Conservation (phyloP, 148 eudicot species). For the Rhododendron griersonianum region DNA sequence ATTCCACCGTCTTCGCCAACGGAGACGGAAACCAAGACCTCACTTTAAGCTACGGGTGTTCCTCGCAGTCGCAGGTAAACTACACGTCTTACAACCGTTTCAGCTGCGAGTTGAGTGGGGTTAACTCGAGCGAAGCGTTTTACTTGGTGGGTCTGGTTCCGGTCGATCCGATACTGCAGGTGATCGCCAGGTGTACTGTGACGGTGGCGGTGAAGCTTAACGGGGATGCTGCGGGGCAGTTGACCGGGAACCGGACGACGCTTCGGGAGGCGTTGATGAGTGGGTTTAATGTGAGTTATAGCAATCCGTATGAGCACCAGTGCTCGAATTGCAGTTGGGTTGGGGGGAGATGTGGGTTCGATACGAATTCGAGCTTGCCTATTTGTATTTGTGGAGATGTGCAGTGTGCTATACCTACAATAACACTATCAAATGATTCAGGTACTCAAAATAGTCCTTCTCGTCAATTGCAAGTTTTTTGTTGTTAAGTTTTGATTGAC, state of each 20-base stretch:
- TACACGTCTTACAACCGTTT: constrained; percentile 10
- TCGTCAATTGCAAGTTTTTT: background rate
- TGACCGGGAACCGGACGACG: constrained; percentile 4
- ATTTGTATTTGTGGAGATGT: constrained; percentile 34
- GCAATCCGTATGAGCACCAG: constrained; percentile 10
- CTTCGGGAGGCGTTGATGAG: constrained; percentile 25
- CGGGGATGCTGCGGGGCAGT: constrained; percentile 1
- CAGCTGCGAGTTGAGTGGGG: constrained; percentile 15
- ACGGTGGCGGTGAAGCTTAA: constrained; percentile 16
- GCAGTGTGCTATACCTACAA: constrained; percentile 7
- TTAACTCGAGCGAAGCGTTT: constrained; percentile 17
- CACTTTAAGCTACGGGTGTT: constrained; percentile 32
- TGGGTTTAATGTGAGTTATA: constrained; percentile 33
- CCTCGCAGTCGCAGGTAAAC: background rate
- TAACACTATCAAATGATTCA: background rate
- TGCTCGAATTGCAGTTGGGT: constrained; percentile 22
- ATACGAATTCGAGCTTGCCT: background rate
- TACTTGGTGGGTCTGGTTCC: constrained; percentile 33
- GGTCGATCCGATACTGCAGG: constrained; percentile 18
- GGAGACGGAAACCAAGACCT: constrained; percentile 8
- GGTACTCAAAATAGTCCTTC: constrained; percentile 4
- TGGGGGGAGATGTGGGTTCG: constrained; percentile 33
- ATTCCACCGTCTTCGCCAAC: constrained; percentile 16
- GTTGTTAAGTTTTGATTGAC: background rate
- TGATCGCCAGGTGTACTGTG: constrained; percentile 6